Evolutionary conservation across 169 alveolate genomes (phyloP).

Genomic region (Miamiensis avidus): DNA sequence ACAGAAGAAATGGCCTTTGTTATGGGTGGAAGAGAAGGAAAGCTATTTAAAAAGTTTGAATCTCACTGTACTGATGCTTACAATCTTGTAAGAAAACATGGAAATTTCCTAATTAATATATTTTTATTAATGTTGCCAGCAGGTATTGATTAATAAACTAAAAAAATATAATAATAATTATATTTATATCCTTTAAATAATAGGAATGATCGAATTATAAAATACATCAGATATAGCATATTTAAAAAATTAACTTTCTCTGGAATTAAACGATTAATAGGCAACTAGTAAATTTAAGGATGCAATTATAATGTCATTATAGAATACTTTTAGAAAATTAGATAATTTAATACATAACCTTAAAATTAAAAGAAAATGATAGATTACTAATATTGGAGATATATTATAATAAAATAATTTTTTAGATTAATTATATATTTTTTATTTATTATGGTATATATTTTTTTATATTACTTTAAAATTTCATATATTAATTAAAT

Average conservation of each 20-base stretch:
- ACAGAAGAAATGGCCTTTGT: constrained; percentile 82
- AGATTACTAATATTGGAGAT: too few relatives aligned
- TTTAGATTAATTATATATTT: too few relatives aligned
- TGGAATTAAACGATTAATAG: constrained; percentile 30
- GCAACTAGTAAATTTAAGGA: constrained; percentile 46
- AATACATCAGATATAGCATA: constrained; percentile 25
- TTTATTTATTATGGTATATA: too few relatives aligned
- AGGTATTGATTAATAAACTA: constrained; percentile 49
- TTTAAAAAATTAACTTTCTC: constrained; percentile 35
- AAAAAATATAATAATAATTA: too few relatives aligned
- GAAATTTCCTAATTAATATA: constrained; percentile 75
- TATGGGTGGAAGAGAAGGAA: constrained; percentile 75
- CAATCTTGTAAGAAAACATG: constrained; percentile 76
- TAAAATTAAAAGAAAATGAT: too few relatives aligned
- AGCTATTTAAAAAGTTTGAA: constrained; percentile 64
- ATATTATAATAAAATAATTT: too few relatives aligned
- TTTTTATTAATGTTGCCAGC: constrained; percentile 82
- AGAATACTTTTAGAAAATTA: constrained; percentile 32
- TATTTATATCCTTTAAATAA: too few relatives aligned
- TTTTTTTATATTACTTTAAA: too few relatives aligned
- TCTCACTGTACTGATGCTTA: constrained; percentile 75
- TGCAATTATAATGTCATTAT: constrained; percentile 29
- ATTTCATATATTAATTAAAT: too few relatives aligned
- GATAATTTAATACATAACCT: constrained; percentile 35
- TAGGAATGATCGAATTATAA: constrained; percentile 35